Percentiles rank a stretch among this genome's conserved stretches.
Conservation (phyloP, 768 basidiomycete species). For the Lepiota venenata region DNA sequence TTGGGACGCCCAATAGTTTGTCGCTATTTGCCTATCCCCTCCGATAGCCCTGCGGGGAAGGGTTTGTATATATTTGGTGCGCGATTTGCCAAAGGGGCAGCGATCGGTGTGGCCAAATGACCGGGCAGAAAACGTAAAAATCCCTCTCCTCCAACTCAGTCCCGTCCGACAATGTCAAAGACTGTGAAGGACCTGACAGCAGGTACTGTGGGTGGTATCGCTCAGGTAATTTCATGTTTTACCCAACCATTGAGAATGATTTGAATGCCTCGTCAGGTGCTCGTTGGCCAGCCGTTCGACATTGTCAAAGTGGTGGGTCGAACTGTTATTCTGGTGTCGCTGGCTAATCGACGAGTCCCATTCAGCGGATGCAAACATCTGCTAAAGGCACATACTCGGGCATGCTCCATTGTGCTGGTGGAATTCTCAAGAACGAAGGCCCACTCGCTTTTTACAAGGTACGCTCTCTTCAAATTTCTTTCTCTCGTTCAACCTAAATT, state of each 20-base stretch:
- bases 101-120: not conserved
- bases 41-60: conserved; percentile 24
- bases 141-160: conserved; percentile 1
- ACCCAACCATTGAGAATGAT: conserved; percentile 14
- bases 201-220: conserved; percentile 88
- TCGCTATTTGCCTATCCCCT: conserved; percentile 5
- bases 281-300: conserved; percentile 94
- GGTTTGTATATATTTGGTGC: conserved; percentile 7
- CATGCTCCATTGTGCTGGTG: conserved; percentile 88
- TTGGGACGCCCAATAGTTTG: too few species aligned
- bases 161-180: conserved; percentile 41
- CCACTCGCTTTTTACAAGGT: conserved; percentile 96
- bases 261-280: conserved; percentile 45
- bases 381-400: conserved; percentile 85
- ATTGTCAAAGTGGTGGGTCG: conserved; percentile 91
- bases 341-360: conserved; percentile 4
- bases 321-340: not conserved
- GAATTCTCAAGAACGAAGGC: conserved; percentile 87
- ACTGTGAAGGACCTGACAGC: conserved; percentile 86
- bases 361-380: conserved; percentile 91
- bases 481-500: not conserved
- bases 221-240: conserved; percentile 51
- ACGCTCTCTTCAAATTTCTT: conserved; percentile 2
- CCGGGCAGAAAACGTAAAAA: not conserved
- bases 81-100: not conserved